Evolutionary conservation across 371 early-diverging fungal species (phyloP), one percentile per base, ranked within the genome.

Genomic region (Mortierella sp.): DNA sequence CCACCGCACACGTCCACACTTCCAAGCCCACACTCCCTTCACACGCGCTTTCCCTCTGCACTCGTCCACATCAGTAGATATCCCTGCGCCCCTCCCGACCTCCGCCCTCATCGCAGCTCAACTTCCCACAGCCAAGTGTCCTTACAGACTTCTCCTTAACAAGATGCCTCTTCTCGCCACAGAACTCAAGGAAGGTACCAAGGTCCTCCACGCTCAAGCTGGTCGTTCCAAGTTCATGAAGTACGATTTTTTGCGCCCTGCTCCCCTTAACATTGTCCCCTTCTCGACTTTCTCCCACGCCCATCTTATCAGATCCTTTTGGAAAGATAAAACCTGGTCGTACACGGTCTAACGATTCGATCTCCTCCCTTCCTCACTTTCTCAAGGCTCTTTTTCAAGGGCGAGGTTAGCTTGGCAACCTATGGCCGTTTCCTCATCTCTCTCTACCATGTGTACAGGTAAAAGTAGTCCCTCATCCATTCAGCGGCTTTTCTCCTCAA

Each of bases 161-260:
- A n/a, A n/a, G n/a, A 67, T 68, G 68, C 47, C 68, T 41, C 61
- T 73, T 16, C 74, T 73, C 69, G 59, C 74, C 28, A 54, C 42
- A 16, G 64, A 67, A 42, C 69, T 73, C 64, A 68, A 60, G 46
- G 83, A 88, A 80, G 83, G 86, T 16, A 88, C 87, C 58, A 86
- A 81, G 62, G 76, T 56, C 56, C 80, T 85, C 26, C 89, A 88
- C 54, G 78, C 79, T 47, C 82, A 84, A 27, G 86, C 86, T 34
- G 87, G 84, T 56, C 83, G 85, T 38, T 85, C 85, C 54, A 76
- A 84, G 26, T 88, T 88, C 58, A 83, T 85, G 69, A 85, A 81
- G 88, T 72, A 66, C n/a, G 72, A 39, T 4, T 62, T 43, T 27
- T 13, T 38, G 12, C n/a, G n/a, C n/a, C n/a, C 48, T 31, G 13